Conservation (phyloP, 2,329 filamentous ascomycete genomes). For the Ophiostoma ips region DNA sequence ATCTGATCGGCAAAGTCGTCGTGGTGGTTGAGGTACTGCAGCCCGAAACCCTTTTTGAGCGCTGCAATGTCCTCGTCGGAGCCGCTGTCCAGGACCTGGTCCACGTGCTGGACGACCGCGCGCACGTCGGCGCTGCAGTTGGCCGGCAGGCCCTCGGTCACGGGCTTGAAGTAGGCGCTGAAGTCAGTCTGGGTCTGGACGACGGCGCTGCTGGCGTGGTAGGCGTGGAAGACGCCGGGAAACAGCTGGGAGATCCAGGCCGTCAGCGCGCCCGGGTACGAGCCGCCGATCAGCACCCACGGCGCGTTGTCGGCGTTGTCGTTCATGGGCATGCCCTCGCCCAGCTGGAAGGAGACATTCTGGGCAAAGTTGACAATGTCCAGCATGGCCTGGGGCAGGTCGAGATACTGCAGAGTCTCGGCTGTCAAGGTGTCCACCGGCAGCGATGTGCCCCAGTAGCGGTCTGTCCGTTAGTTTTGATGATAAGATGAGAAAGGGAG, state of each 20-base stretch:
- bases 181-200: slow-evolving; percentile 39
- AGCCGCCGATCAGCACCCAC: slow-evolving; percentile 43
- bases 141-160: slow-evolving; percentile 37
- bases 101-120: slow-evolving; percentile 27
- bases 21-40: slow-evolving; percentile 27
- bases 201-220: slow-evolving; percentile 40
- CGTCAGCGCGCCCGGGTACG: slow-evolving; percentile 40
- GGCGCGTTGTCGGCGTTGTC: slow-evolving; percentile 32
- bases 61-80: neutral
- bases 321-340: slow-evolving; percentile 21
- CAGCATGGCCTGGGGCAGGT: slow-evolving; percentile 27
- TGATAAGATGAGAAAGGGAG: neutral
- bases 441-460: slow-evolving; percentile 29
- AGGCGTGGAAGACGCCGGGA: slow-evolving; percentile 44
- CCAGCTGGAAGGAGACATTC: slow-evolving; percentile 25
- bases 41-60: slow-evolving; percentile 25
- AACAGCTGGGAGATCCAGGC: slow-evolving; percentile 36
- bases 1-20: slow-evolving; percentile 23
- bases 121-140: slow-evolving; percentile 42
- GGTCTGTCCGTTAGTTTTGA: slow-evolving; percentile 13
- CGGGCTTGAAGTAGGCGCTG: slow-evolving; percentile 41
- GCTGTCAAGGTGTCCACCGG: slow-evolving; percentile 23
- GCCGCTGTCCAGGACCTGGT: neutral
- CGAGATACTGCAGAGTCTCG: slow-evolving; percentile 26
- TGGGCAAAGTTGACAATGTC: slow-evolving; percentile 28